These are phyloP conservation scores for Calocybe gangraenosa DNA, from an alignment of 768 basidiomycete species.

Conservation along the genomic window DNA sequence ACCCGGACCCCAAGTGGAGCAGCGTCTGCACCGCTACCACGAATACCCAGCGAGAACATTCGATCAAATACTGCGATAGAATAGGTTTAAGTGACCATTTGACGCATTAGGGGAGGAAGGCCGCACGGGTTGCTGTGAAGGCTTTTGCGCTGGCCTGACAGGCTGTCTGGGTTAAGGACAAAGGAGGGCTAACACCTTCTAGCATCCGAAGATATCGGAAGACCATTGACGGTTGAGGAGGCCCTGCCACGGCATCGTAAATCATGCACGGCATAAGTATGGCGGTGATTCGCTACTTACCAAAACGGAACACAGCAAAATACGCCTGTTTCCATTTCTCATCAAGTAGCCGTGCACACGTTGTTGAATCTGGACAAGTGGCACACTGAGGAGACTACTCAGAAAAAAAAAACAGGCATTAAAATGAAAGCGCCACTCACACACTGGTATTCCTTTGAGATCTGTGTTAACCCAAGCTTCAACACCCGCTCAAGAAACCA, in stretches of 20 bases:
- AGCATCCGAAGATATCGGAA: slow-evolving; percentile 88
- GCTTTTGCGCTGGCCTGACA: slow-evolving; percentile 90
- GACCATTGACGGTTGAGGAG: slow-evolving; percentile 88
- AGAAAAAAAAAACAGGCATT: neutral
- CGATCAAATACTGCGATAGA: slow-evolving; percentile 71
- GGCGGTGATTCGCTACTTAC: slow-evolving; percentile 28
- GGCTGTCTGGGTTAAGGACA: slow-evolving; percentile 79
- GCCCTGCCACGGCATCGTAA: slow-evolving; percentile 39
- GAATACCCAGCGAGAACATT: slow-evolving; percentile 84
- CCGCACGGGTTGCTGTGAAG: slow-evolving; percentile 80
- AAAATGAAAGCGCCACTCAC: slow-evolving; percentile 37
- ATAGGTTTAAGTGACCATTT: slow-evolving; percentile 3
- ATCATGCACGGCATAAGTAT: neutral
- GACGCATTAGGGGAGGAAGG: neutral
- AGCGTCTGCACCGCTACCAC: slow-evolving; percentile 68
- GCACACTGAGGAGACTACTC: slow-evolving; percentile 47
- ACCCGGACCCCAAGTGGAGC: slow-evolving; percentile 60
- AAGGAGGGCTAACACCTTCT: slow-evolving; percentile 86
- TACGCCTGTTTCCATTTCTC: slow-evolving; percentile 95
- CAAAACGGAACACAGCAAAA: slow-evolving; percentile 82
- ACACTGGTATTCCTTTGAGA: slow-evolving; percentile 95
- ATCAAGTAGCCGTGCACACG: slow-evolving; percentile 80
- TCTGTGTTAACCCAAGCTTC: slow-evolving; percentile 80
- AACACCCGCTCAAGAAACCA: slow-evolving; percentile 96
- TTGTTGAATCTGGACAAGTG: slow-evolving; percentile 76